Evolutionary conservation across 2,329 filamentous ascomycete species (phyloP).

Genomic region (Aspergillus sp.): DNA sequence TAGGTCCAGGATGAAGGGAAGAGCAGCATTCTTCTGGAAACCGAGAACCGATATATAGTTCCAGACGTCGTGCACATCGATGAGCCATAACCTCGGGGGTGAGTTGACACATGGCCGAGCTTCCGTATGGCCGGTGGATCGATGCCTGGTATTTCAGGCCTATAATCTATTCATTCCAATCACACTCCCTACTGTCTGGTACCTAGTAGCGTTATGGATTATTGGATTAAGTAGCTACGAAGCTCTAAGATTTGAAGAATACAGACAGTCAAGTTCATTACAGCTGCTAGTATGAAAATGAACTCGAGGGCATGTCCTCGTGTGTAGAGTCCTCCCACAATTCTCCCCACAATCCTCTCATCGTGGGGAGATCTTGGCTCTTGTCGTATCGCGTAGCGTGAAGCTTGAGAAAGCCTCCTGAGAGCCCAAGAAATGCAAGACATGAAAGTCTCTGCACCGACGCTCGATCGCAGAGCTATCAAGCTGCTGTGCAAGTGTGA

Average conservation of each 20-base stretch:
- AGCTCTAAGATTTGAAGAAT: too few species aligned
- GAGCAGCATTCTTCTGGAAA: neutral
- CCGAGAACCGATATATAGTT: neutral
- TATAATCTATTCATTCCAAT: neutral
- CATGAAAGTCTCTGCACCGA: neutral
- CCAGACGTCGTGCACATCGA: neutral
- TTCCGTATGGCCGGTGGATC: constrained; percentile 10
- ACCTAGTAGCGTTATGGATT: too few species aligned
- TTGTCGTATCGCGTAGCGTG: neutral
- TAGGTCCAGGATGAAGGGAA: constrained; percentile 7
- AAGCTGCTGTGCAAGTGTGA: too few species aligned
- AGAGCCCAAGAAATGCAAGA: neutral
- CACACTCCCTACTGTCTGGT: too few species aligned
- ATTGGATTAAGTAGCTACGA: too few species aligned
- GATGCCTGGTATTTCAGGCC: constrained; percentile 2
- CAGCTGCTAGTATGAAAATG: too few species aligned
- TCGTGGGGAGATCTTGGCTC: neutral
- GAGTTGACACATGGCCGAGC: constrained; percentile 5
- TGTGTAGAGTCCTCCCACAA: neutral
- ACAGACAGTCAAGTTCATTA: neutral
- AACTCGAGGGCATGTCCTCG: too few species aligned
- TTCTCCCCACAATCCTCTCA: constrained; percentile 1
- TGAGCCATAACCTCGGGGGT: constrained; percentile 11
- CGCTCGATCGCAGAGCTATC: too few species aligned
- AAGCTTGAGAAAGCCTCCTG: neutral